These are phyloP conservation scores for Penicillium pancosmium DNA, from an alignment of 495 filamentous ascomycete species.

Conservation along the genomic window DNA sequence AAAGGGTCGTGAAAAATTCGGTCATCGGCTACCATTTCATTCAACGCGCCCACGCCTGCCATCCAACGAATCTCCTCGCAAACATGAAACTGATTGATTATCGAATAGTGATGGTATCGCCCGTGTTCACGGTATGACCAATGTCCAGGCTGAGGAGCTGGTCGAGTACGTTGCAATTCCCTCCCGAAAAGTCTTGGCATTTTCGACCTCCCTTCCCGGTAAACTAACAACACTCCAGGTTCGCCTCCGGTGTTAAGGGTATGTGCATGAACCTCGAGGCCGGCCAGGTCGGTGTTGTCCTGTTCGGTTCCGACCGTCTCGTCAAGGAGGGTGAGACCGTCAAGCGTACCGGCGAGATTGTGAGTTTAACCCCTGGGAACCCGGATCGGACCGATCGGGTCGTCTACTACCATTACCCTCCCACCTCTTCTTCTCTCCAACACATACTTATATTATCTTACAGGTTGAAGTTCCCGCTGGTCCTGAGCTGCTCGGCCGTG, in stretches of 20 bases:
- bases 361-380: constrained; percentile 51
- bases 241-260: constrained; percentile 99
- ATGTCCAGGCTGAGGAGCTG: constrained; percentile 99
- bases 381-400: constrained; percentile 14
- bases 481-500: constrained; percentile 90
- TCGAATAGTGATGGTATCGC: constrained; percentile 95
- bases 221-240: constrained; percentile 64
- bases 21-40: constrained; percentile 31
- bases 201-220: constrained; percentile 11
- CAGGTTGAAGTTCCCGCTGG: constrained; percentile 98
- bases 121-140: constrained; percentile 99
- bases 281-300: constrained; percentile 99
- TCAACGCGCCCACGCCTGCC: constrained; percentile 26
- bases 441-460: constrained; percentile 28
- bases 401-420: background rate
- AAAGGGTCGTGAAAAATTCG: constrained; percentile 40
- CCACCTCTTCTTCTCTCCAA: background rate
- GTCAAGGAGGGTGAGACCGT: constrained; percentile 99
- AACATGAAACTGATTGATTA: constrained; percentile 26
- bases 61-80: constrained; percentile 12
- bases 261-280: constrained; percentile 99
- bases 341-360: constrained; percentile 99
- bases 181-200: constrained; percentile 23
- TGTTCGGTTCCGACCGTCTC: constrained; percentile 99
- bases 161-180: constrained; percentile 80